These are phyloP conservation scores for Pythium volutum DNA, from an alignment of 352 stramenopile species.

Conservation along the genomic window DNA sequence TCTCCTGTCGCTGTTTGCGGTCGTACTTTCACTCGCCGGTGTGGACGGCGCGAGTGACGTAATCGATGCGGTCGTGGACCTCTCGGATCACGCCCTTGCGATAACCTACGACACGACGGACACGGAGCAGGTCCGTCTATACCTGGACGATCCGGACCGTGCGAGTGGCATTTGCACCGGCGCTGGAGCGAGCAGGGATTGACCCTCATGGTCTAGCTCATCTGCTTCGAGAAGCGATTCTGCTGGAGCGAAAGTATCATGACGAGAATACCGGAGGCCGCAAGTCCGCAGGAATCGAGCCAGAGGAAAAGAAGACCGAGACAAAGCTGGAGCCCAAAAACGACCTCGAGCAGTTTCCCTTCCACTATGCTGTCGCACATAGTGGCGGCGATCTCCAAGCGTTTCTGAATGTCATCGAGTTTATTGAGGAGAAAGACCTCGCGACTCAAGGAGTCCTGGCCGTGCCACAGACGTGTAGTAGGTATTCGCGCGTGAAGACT, in stretches of 20 bases:
- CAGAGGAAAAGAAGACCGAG: neutral
- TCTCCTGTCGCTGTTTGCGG: constrained; percentile 2
- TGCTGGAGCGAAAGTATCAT: neutral
- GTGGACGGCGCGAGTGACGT: constrained; percentile 5
- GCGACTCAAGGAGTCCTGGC: no score
- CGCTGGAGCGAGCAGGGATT: neutral
- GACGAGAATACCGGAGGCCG: neutral
- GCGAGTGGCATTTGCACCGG: neutral
- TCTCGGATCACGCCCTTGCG: constrained; percentile 1
- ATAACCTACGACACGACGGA: neutral
- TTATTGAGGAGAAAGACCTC: neutral
- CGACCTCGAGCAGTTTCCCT: constrained; percentile 4
- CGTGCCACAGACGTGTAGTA: no score
- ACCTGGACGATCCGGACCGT: neutral
- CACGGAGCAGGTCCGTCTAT: neutral
- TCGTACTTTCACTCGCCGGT: constrained; percentile 1
- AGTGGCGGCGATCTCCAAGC: neutral
- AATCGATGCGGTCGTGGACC: constrained; percentile 3
- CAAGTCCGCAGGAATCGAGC: neutral
- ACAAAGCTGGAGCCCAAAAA: neutral
- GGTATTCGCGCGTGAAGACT: neutral
- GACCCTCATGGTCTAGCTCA: neutral
- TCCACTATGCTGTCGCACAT: constrained; percentile 11
- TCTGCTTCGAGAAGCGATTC: neutral
- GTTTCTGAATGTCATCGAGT: constrained; percentile 4